Percentiles rank a stretch among this genome's conserved stretches.
These are phyloP conservation scores for Pseudogymnoascus sp. DNA, from an alignment of 2,329 filamentous ascomycete genomes.

Conservation along the genomic window DNA sequence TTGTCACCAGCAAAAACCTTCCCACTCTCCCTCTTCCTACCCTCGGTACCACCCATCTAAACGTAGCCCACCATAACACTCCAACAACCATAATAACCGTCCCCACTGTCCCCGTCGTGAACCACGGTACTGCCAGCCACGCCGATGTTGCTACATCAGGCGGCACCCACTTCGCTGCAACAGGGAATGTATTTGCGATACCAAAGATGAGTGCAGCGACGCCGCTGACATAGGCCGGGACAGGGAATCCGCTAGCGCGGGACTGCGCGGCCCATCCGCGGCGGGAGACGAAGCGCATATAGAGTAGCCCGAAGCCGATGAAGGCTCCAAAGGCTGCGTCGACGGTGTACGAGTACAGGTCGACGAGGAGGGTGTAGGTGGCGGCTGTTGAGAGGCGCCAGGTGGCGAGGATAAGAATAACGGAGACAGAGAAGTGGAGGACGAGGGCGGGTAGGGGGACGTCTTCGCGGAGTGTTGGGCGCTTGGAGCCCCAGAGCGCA, in stretches of 20 bases:
- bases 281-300: slow-evolving; percentile 21
- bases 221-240: background rate
- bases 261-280: slow-evolving; percentile 1
- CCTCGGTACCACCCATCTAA: slow-evolving; percentile 8
- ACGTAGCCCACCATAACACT: slow-evolving; percentile 1
- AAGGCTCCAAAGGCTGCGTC: slow-evolving; percentile 29
- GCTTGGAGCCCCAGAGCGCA: slow-evolving; percentile 24
- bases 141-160: background rate
- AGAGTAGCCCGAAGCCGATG: slow-evolving; percentile 29
- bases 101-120: background rate
- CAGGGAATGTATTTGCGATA: slow-evolving; percentile 9
- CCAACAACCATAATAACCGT: slow-evolving; percentile 1
- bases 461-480: slow-evolving; percentile 22
- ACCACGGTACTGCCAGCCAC: slow-evolving; percentile 3
- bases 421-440: background rate
- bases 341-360: slow-evolving; percentile 36
- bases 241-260: background rate
- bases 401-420: slow-evolving; percentile 14
- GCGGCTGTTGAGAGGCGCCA: slow-evolving; percentile 18
- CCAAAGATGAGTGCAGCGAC: background rate
- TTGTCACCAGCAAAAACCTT: slow-evolving; percentile 9
- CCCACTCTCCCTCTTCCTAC: slow-evolving; percentile 2
- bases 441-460: slow-evolving; percentile 28
- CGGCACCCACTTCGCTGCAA: slow-evolving; percentile 10
- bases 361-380: slow-evolving; percentile 29